Evolutionary conservation across 306 rosid species (phyloP), one percentile per base, ranked within the genome.

Genomic region (Benincasa hispida): DNA sequence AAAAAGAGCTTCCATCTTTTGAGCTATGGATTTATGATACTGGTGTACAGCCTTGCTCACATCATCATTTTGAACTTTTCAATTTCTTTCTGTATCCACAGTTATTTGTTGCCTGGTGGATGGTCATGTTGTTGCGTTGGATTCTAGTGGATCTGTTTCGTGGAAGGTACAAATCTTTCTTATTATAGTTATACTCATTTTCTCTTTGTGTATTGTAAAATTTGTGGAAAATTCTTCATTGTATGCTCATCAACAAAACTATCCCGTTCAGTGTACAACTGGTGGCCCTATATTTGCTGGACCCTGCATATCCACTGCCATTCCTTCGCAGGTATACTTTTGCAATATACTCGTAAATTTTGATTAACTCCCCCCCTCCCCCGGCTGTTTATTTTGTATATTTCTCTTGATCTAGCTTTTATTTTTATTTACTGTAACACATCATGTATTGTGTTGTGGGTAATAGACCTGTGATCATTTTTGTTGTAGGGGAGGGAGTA

Each of bases 101-200:
- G 97, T 93, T 81, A 87, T 91, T 81, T 93, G 96, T 80, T 89
- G 96, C 83, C 83, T 87, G 87, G 98, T 93, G 62, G 92, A 91
- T 82, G 98, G 98, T 28, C 91, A 86, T 72, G 92, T 93, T 67
- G 72, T 89, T 66, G 88, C 96, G 58, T 76, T 93, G 80, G 87
- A 82, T 79, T 78, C 91, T 74, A 79, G 82, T 67, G 98, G 98
- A 73, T 89, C 96, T 80, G 62, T 85, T 79, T 45, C 87, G 74
- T 93, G 98, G 98, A 89, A 83, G 96, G 97, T 93, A 84, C 21
- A 57, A 48, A 39, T 79, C 79, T 70, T 61, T 72, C 22, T 48
- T 50, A 14, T 48, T 73, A 27, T 32, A 28, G 6, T 57, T 25
- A 19, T 10, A 60, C 45, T 27, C 68, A 25, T 59, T 76, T 34